These are phyloP conservation scores for Chondrus crispus DNA, from an alignment of 23 red algal genomes.

Conservation along the genomic window DNA sequence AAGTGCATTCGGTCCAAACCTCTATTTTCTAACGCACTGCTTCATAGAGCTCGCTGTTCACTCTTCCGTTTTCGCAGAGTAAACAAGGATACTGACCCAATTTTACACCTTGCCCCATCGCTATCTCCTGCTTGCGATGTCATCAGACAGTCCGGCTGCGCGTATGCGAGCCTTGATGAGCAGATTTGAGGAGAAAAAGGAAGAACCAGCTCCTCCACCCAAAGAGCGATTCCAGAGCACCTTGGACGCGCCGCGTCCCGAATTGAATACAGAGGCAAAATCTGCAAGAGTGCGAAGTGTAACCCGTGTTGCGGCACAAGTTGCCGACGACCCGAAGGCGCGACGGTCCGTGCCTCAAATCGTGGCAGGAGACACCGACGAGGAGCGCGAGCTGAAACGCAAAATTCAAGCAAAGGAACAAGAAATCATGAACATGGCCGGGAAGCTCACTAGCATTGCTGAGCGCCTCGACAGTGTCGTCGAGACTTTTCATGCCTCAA, in stretches of 20 bases:
- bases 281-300: constrained; percentile 5
- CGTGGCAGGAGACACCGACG: constrained; percentile 30
- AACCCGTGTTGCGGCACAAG: neutral
- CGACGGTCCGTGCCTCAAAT: constrained; percentile 20
- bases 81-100: neutral
- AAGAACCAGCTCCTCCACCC: constrained; percentile 10
- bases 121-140: neutral
- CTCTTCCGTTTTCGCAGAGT: too few relatives aligned
- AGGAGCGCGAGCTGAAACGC: constrained; percentile 46
- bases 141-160: neutral
- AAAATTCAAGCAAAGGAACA: constrained; percentile 50
- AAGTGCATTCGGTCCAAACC: neutral
- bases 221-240: constrained; percentile 43
- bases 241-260: constrained; percentile 9
- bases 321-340: neutral
- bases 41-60: neutral
- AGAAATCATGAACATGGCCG: constrained; percentile 16
- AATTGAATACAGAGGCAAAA: constrained; percentile 3
- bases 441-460: constrained; percentile 18
- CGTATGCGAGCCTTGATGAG: constrained; percentile 33
- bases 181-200: constrained; percentile 34
- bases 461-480: constrained; percentile 22
- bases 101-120: neutral
- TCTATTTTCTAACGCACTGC: neutral
- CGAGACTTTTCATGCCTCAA: constrained; percentile 21